Evolutionary conservation across 1,284 basidiomycete species (phyloP).

Genomic region (Bondarzewia mesenterica): DNA sequence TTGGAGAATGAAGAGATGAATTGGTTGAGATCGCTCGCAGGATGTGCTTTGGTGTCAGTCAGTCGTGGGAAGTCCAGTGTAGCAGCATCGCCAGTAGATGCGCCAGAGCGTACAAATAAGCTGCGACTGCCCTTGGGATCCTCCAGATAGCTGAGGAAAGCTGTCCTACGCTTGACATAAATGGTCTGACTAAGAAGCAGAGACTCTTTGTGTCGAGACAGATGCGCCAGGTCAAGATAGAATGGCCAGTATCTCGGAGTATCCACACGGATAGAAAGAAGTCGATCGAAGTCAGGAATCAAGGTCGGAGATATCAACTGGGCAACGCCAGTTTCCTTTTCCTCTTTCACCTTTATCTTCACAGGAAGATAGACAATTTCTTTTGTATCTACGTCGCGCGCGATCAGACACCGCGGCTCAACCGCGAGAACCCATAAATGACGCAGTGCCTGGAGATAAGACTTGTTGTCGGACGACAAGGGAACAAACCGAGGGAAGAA

Average conservation of each 20-base stretch:
- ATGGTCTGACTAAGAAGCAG: constrained; percentile 76
- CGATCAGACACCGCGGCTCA: constrained; percentile 88
- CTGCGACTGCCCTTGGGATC: constrained; percentile 91
- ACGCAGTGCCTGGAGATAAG: constrained; percentile 87
- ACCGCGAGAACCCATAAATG: constrained; percentile 95
- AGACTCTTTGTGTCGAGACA: constrained; percentile 58
- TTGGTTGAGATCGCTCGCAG: constrained; percentile 67
- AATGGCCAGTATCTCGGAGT: constrained; percentile 94
- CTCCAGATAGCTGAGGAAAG: constrained; percentile 87
- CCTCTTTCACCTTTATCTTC: constrained; percentile 73
- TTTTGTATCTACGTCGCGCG: constrained; percentile 83
- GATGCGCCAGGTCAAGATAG: constrained; percentile 66
- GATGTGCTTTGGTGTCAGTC: constrained; percentile 53
- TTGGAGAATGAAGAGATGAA: constrained; percentile 83
- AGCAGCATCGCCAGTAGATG: constrained; percentile 67
- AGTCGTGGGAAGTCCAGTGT: constrained; percentile 76
- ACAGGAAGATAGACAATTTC: constrained; percentile 89
- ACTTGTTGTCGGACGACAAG: constrained; percentile 79
- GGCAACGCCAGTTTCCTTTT: constrained; percentile 47
- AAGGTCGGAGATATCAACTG: constrained; percentile 87
- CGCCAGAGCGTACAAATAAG: constrained; percentile 75
- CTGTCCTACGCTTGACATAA: constrained; percentile 87
- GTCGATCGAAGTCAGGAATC: constrained; percentile 77
- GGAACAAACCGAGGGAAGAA: constrained; percentile 88
- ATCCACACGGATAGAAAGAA: constrained; percentile 78